phyloP scores from a whole-genome alignment of 768 basidiomycete species.

The Phlebiopsis flavidoalba region DNA sequence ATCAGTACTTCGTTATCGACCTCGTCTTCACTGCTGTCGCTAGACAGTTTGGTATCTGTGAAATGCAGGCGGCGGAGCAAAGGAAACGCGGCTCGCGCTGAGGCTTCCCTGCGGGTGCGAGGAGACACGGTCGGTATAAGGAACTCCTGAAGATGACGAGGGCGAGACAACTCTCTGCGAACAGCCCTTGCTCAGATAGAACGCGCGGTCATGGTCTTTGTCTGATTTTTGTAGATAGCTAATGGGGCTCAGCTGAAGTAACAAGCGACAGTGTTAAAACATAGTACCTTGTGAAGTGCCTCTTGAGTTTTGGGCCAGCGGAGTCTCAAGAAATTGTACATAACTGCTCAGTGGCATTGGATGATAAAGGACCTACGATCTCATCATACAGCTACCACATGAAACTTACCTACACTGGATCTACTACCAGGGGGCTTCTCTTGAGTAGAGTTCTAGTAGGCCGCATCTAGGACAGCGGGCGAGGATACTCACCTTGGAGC shows the following conservation, averaged over 20 bases:
- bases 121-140: background rate
- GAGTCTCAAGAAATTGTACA: conserved; percentile 9
- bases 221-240: conserved; percentile 1
- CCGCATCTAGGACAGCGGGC: background rate
- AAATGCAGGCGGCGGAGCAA: background rate
- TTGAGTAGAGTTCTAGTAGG: background rate
- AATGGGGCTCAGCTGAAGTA: background rate
- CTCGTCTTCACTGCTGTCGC: conserved; percentile 15
- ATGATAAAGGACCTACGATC: background rate
- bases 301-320: conserved; percentile 9
- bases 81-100: background rate
- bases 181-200: background rate
- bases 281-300: background rate
- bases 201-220: background rate
- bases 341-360: background rate
- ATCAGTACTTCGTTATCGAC: conserved; percentile 9
- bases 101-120: background rate
- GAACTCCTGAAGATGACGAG: background rate
- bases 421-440: conserved; percentile 10
- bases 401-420: conserved; percentile 5
- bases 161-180: background rate
- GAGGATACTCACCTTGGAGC: conserved; percentile 34
- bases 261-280: background rate
- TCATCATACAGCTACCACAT: background rate
- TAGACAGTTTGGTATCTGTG: background rate